Evolutionary conservation across 768 basidiomycete genomes (phyloP).

Genomic region (Trametes gibbosa): DNA sequence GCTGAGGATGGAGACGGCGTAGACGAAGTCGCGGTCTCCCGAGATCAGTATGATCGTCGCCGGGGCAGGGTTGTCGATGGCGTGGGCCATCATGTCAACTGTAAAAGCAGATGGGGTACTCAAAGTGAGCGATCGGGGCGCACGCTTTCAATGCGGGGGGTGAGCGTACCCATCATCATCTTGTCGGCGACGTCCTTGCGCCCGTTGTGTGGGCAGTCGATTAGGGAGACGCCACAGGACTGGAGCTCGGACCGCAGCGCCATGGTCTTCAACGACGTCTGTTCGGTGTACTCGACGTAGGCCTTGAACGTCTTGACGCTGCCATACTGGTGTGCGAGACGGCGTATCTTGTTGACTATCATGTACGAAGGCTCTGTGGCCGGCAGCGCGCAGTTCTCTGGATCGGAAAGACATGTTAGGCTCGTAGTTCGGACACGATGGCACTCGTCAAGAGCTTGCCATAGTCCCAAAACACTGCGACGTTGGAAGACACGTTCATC

Average conservation of each 20-base stretch:
- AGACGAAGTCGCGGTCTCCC: slow-evolving; percentile 65
- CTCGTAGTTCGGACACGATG: not conserved
- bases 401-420: not conserved
- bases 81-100: slow-evolving; percentile 70
- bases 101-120: not conserved
- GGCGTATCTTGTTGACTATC: slow-evolving; percentile 42
- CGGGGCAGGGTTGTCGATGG: slow-evolving; percentile 55
- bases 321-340: slow-evolving; percentile 46
- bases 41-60: slow-evolving; percentile 61
- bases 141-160: no score
- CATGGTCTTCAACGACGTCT: slow-evolving; percentile 34
- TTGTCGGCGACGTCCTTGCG: slow-evolving; percentile 41
- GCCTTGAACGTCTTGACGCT: slow-evolving; percentile 50
- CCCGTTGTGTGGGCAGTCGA: slow-evolving; percentile 29
- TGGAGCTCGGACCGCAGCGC: slow-evolving; percentile 43
- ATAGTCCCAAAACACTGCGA: slow-evolving; percentile 41
- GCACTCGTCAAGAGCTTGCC: slow-evolving; percentile 25
- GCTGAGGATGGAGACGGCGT: slow-evolving; percentile 39
- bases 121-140: no score
- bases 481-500: not conserved
- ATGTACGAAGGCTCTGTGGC: slow-evolving; percentile 38
- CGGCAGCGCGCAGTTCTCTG: slow-evolving; percentile 41
- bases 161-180: slow-evolving; percentile 45
- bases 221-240: slow-evolving; percentile 46
- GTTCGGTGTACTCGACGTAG: slow-evolving; percentile 47